A percentile compares a stretch with the other conserved stretches of the same genome.
phyloP scores from a whole-genome alignment of 306 rosid genomes.

The Dryas octopetala region DNA sequence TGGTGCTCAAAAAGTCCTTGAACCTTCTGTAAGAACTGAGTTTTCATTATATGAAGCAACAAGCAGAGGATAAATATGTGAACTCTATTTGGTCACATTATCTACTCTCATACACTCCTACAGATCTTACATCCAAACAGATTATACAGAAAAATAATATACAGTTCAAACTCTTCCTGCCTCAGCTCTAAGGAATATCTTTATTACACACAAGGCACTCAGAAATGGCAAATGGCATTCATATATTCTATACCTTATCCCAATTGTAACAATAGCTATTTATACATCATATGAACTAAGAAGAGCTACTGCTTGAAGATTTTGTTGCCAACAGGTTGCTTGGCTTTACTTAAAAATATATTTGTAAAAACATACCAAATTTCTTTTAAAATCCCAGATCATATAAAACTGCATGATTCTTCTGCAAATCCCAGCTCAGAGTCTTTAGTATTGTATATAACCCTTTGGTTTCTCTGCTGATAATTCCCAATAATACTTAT shows the following conservation, averaged over 20 bases:
- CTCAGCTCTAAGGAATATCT: background rate
- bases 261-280: constrained; percentile 15
- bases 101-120: background rate
- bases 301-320: constrained; percentile 9
- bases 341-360: constrained; percentile 29
- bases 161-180: background rate
- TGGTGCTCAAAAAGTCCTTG: background rate
- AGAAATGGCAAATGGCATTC: background rate
- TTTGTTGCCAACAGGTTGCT: constrained; percentile 29
- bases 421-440: constrained; percentile 76
- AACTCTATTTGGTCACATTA: too few relatives aligned
- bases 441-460: constrained; percentile 62
- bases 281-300: constrained; percentile 17
- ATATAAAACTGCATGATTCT: constrained; percentile 65
- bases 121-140: background rate
- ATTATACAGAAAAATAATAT: constrained; percentile 11
- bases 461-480: constrained; percentile 92
- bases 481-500: constrained; percentile 67
- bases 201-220: constrained; percentile 14
- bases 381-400: background rate
- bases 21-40: background rate
- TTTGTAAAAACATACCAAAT: constrained; percentile 10
- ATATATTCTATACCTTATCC: constrained; percentile 19
- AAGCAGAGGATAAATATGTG: background rate
- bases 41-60: background rate